phyloP scores from a whole-genome alignment of 1,284 basidiomycete species.

The Pseudozyma pruni region DNA sequence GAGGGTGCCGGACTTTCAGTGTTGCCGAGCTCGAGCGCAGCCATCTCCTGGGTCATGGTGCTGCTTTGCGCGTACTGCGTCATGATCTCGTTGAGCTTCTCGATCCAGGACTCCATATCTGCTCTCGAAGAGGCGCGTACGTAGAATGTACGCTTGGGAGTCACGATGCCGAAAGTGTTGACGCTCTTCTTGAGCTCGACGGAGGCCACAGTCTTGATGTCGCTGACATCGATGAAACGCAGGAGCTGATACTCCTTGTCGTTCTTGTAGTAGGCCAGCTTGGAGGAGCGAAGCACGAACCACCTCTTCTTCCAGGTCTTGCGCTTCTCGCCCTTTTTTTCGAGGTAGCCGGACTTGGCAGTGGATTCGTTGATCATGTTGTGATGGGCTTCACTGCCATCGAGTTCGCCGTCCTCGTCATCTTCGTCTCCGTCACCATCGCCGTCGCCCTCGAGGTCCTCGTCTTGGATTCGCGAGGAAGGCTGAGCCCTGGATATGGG shows the following conservation, averaged over 20 bases:
- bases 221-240: constrained; percentile 84
- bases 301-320: constrained; percentile 99
- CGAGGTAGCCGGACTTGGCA: constrained; percentile 88
- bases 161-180: constrained; percentile 91
- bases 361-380: constrained; percentile 75
- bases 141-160: constrained; percentile 90
- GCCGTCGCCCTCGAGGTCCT: constrained; percentile 44
- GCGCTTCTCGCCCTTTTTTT: constrained; percentile 94
- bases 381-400: constrained; percentile 69
- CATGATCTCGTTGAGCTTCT: constrained; percentile 81
- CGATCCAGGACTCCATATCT: constrained; percentile 87
- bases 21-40: constrained; percentile 38
- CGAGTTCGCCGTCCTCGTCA: constrained; percentile 76
- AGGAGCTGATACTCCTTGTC: constrained; percentile 78
- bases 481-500: not conserved
- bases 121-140: constrained; percentile 79
- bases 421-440: constrained; percentile 76
- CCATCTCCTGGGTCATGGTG: constrained; percentile 58
- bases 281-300: constrained; percentile 92
- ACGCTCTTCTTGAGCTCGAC: constrained; percentile 89
- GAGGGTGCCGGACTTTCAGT: constrained; percentile 36
- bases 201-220: constrained; percentile 89
- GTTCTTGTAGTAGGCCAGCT: constrained; percentile 96
- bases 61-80: constrained; percentile 69
- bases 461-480: constrained; percentile 17